Evolutionary conservation across 805 yeast genomes (phyloP), one percentile per base, ranked within the genome.

Genomic region (Lachancea waltii): DNA sequence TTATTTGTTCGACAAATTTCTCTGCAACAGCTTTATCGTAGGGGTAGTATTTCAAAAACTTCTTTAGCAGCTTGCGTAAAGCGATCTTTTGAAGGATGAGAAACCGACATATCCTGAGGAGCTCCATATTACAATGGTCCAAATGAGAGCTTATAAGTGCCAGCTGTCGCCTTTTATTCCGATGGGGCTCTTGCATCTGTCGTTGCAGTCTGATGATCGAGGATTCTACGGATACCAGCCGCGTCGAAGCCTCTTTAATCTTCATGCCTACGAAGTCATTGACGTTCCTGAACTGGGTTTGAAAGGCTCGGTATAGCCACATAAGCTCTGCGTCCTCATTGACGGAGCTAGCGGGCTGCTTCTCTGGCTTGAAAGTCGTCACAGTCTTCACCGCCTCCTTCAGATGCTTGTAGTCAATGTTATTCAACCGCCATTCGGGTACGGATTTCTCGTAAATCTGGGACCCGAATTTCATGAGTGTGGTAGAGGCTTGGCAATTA

Each of bases 341-440:
- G 17, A 33, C 13, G 19, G 22, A 31, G 7, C 11, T 35, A 31
- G 36, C 42, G 5, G 18, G 35, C 23, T 19, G 28, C 21, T 36
- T 35, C 26, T 36, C 37, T 5, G 33, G 23, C 14, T 27, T 23
- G 15, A 29, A 31, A 7, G 47, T 41, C 1, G 90, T 81, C 7
- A 79, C 76, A 15, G 59, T 55, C 49, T 79, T 72, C 42, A 89
- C 85, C 31, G 72, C 68, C 4, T 63, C 62, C 60, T 87, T 89
- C 41, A 89, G 58, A 25, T 78, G 84, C 48, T 85, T 81, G 62
- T 89, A 89, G 53, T 85, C 87, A 28, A 89, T 69, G 58, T 89
- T 86, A 61, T 85, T 81, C 44, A 75, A 73, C 50, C 74, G 73
- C 97, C 97, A 89, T 64, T 85, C 92, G 2, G 89, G 86, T 17